These are phyloP conservation scores for Ophiocordyceps sinensis DNA, from an alignment of 2,329 filamentous ascomycete genomes.

Conservation along the genomic window DNA sequence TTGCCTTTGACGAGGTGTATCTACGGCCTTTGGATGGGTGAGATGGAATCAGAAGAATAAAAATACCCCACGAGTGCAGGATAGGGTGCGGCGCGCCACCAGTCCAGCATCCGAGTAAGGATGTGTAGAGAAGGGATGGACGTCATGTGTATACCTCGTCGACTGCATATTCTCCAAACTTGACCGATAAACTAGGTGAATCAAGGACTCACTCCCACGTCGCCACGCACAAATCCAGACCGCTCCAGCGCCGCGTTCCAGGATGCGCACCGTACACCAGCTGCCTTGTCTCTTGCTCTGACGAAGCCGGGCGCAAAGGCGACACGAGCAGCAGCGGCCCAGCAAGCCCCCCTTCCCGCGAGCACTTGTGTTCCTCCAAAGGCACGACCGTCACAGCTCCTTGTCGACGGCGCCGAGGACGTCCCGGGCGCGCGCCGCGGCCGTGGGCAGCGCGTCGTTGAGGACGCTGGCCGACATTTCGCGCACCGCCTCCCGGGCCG, in stretches of 20 bases:
- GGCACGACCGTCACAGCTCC: conserved; percentile 15
- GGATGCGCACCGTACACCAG: too few species aligned
- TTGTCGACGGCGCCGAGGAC: conserved; percentile 13
- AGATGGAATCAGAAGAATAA: conserved; percentile 5
- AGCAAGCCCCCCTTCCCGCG: neutral
- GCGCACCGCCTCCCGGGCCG: conserved; percentile 17
- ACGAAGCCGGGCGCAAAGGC: too few species aligned
- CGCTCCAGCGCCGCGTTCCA: too few species aligned
- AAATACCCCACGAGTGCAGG: neutral
- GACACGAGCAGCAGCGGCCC: neutral
- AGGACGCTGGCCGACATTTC: conserved; percentile 16
- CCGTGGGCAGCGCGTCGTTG: conserved; percentile 7
- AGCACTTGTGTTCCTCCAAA: too few species aligned
- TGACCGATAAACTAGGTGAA: too few species aligned
- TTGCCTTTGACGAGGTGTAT: conserved; percentile 24
- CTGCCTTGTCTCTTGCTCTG: too few species aligned
- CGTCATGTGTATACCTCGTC: neutral
- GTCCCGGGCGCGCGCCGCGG: conserved; percentile 8
- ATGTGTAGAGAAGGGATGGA: neutral
- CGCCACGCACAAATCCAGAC: too few species aligned
- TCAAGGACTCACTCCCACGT: too few species aligned
- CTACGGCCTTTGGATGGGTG: conserved; percentile 2
- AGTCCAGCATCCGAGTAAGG: neutral
- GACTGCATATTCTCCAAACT: neutral
- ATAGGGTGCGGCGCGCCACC: neutral